Evolutionary conservation across 2,329 filamentous ascomycete species (phyloP), one percentile per base, ranked within the genome.

Genomic region (Knufia fluminis): DNA sequence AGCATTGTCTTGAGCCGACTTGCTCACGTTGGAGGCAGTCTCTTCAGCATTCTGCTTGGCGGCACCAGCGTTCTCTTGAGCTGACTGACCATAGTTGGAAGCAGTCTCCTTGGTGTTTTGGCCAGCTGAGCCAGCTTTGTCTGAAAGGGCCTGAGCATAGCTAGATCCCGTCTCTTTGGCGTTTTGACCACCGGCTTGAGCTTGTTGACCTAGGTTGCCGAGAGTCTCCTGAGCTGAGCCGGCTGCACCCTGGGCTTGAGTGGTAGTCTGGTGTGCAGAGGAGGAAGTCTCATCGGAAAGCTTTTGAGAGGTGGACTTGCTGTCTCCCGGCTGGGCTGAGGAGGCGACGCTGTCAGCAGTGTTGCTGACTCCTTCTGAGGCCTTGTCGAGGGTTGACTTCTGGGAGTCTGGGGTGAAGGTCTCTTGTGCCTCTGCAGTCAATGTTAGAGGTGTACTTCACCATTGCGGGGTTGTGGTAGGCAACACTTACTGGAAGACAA

Each of bases 331-430:
- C 33, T 58, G 56, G 19, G 53, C 42, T 8, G 48, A 33, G 23
- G 54, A 75, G 59, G 70, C 64, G 54, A 74, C 46, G 60, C 77
- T 78, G 68, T 82, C 79, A 49, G 62, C 65, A 50, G 71, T 70
- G 58, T 77, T 76, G 54, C 77, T 80, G 61, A 76, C 44, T 49
- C 65, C 63, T 65, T 82, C 78, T 64, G 74, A 75, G 55, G 74
- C 57, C 71, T 80, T 78, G 56, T 80, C 68, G 60, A 72, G 67
- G 59, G 77, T 79, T 54, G 78, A 80, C 71, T 83, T 82, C 67
- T 72, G 65, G 62, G 71, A 71, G 64, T 82, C 72, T 52, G 79
- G 79, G 59, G 72, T 78, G 50, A 78, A 55, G 60, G 73, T 69
- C 73, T 82, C 77, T 62, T 68, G 66, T 54, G 72, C 67, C 75